A percentile compares a stretch with the other conserved stretches of the same genome.
These are phyloP conservation scores for Alternaria sp. DNA, from an alignment of 2,329 filamentous ascomycete species.

Conservation along the genomic window DNA sequence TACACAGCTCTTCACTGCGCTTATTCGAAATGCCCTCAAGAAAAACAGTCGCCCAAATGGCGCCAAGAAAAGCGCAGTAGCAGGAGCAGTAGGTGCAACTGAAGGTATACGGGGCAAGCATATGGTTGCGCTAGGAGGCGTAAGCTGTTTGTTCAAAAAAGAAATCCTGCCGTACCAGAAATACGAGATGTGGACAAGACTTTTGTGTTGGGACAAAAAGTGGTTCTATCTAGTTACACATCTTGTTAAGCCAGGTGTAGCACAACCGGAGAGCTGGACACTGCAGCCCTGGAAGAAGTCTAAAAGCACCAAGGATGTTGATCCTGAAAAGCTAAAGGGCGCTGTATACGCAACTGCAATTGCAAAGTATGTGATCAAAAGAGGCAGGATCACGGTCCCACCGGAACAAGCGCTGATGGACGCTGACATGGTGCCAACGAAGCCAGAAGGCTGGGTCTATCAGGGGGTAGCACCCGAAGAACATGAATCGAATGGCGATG, in stretches of 20 bases:
- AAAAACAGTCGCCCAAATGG: constrained; percentile 39
- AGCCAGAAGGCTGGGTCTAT: constrained; percentile 66
- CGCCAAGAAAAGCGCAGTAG: constrained; percentile 30
- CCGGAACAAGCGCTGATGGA: constrained; percentile 78
- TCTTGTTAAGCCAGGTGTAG: constrained; percentile 57
- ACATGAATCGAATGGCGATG: constrained; percentile 15
- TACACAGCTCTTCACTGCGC: constrained; percentile 74
- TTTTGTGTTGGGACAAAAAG: constrained; percentile 60
- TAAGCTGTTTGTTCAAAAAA: constrained; percentile 58
- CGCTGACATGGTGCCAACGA: constrained; percentile 75
- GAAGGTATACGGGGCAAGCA: constrained; percentile 37
- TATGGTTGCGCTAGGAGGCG: constrained; percentile 57
- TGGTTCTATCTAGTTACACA: constrained; percentile 61
- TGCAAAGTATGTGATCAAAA: constrained; percentile 61
- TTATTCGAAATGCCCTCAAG: constrained; percentile 58
- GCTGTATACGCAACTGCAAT: constrained; percentile 61
- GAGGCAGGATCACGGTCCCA: constrained; percentile 77
- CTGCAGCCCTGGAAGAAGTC: constrained; percentile 58
- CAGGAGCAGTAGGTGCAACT: constrained; percentile 27
- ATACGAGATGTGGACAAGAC: constrained; percentile 59
- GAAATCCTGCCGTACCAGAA: constrained; percentile 57
- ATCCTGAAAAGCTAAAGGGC: constrained; percentile 50
- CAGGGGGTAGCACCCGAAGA: constrained; percentile 22
- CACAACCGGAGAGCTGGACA: constrained; percentile 53
- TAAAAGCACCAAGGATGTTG: constrained; percentile 31